Base-by-base conservation (phyloP, 306 rosid species). In the Comarum palustre region DNA sequence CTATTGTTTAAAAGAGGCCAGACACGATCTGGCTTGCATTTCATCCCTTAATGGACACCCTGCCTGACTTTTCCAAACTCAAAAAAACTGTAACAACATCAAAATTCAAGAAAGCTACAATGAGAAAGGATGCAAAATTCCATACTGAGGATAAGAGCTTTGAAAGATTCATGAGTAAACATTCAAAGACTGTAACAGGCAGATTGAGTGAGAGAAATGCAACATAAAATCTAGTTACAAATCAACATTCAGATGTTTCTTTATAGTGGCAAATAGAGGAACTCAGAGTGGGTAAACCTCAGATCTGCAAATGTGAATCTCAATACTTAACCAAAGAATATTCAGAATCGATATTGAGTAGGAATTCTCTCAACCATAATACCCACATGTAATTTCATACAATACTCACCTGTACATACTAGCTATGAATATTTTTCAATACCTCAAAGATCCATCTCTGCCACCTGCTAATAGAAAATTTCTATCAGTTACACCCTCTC, bases 391-490 rank as follows among this genome's bases (percentile, higher is more conserved):
- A 39, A 17, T 38, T 41, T 17, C 54, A 48, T 8, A 68, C n/a
- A 9, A 46, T 16, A 46, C 58, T 5, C 43, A 7, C 17, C n/a
- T 25, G 22, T 16, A 43, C 19, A 45, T 19, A 27, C 16, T 8
- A 48, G 2, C 38, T 9, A 48, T 10, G 17, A n/a, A 10, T 34
- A 69, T 69, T 48, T 24, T 46, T 47, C 29, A 17, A 72, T 87
- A 93, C 97, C 97, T 86, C 71, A 90, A 70, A 15, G 82, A 68
- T 76, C 97, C 92, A 82, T 77, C 64, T 29, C 46, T 67, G 75
- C 87, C 81, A 59, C 96, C 97, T 22, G 83, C 73, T 74, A 93
- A 66, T 46, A 89, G 66, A 84, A 91, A 74, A 73, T 89, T 85
- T 5, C 83, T 63, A 77, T 79, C 79, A 68, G 34, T 75, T 82